phyloP scores from a whole-genome alignment of 116 monocot species.

The Dioscorea cayenensis region DNA sequence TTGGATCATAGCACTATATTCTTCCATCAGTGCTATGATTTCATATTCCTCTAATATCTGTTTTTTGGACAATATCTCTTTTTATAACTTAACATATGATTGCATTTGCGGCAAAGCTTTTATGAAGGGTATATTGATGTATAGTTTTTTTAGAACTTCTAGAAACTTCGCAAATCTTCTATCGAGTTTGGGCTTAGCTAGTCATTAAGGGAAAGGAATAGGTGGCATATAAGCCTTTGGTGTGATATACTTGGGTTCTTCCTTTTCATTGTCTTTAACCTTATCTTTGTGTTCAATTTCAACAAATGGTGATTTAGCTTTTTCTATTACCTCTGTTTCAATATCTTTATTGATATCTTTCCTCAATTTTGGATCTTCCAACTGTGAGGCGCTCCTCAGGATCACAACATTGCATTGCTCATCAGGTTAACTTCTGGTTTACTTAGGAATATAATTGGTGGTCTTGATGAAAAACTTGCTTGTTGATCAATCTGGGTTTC shows the following conservation, averaged over 20 bases:
- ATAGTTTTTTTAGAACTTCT: neutral
- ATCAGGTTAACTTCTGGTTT: neutral
- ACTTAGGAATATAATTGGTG: neutral
- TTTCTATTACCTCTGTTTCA: no score
- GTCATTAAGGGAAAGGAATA: constrained; percentile 1
- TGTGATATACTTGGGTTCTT: no score
- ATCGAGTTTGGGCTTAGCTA: neutral
- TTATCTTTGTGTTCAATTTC: no score
- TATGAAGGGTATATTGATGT: constrained; percentile 5
- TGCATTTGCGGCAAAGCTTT: neutral
- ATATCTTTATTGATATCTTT: neutral
- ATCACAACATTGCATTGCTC: neutral
- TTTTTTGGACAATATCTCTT: no score
- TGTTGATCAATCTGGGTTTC: no score
- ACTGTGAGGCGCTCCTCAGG: neutral
- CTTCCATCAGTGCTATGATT: neutral
- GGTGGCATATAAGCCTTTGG: neutral
- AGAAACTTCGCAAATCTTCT: constrained; percentile 1
- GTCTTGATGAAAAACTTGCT: no score
- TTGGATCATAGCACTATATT: no score
- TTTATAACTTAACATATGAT: no score
- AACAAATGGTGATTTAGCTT: no score
- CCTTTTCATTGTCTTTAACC: no score
- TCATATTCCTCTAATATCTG: no score
- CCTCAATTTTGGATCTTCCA: neutral